Evolutionary conservation across 2,329 filamentous ascomycete genomes (phyloP).

Genomic region (Pleurostoma richardsiae): DNA sequence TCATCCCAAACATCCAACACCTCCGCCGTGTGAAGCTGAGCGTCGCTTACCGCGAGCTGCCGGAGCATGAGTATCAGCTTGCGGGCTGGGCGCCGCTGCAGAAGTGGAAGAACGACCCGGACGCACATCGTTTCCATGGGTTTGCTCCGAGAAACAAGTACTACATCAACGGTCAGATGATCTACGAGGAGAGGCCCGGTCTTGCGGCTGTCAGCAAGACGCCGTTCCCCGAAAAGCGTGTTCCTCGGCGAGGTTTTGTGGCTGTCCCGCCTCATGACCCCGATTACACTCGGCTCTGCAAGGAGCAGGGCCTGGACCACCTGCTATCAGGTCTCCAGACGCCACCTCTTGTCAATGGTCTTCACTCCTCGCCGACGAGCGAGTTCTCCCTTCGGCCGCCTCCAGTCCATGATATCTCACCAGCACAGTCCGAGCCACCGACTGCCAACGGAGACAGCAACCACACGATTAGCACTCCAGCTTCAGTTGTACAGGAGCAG

Average conservation of each 20-base stretch:
- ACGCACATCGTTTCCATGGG: slow-evolving; percentile 41
- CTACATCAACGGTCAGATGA: slow-evolving; percentile 50
- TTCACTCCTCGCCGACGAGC: slow-evolving; percentile 38
- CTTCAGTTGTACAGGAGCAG: too few species aligned
- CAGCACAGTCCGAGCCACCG: slow-evolving; percentile 8
- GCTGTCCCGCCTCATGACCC: slow-evolving; percentile 51
- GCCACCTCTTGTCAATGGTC: slow-evolving; percentile 39
- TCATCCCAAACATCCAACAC: slow-evolving; percentile 53
- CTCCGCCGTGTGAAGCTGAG: slow-evolving; percentile 49
- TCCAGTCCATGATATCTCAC: slow-evolving; percentile 24
- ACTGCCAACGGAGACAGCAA: slow-evolving; percentile 12
- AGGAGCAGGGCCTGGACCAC: slow-evolving; percentile 53
- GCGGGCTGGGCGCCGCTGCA: slow-evolving; percentile 33
- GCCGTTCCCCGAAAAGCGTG: slow-evolving; percentile 49
- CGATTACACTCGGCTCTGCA: slow-evolving; percentile 49
- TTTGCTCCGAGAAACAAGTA: slow-evolving; percentile 55
- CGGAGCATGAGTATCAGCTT: slow-evolving; percentile 42
- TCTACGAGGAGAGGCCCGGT: slow-evolving; percentile 45
- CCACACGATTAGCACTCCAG: neutral
- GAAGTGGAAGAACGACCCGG: slow-evolving; percentile 58
- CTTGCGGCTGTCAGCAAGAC: slow-evolving; percentile 42
- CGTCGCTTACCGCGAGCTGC: slow-evolving; percentile 55
- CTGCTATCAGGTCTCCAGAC: slow-evolving; percentile 41
- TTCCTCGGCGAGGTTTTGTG: slow-evolving; percentile 49
- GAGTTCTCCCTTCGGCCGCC: slow-evolving; percentile 13